These are phyloP conservation scores for Raphanus sativus DNA, from an alignment of 345 rosid genomes.

Conservation along the genomic window DNA sequence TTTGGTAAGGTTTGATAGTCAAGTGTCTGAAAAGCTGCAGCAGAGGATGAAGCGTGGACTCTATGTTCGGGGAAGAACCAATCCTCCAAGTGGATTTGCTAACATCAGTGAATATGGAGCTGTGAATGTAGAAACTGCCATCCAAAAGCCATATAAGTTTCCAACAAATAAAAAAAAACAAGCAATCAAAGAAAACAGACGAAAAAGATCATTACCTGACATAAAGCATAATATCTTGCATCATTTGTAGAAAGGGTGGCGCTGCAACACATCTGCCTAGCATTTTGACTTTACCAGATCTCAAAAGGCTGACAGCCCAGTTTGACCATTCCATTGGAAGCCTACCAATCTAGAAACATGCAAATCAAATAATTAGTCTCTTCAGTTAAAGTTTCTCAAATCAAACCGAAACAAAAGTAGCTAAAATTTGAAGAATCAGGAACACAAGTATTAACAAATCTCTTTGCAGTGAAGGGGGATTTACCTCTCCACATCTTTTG, in stretches of 20 bases:
- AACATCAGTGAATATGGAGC: constrained; percentile 44
- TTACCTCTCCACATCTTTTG: constrained; percentile 53
- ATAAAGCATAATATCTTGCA: constrained; percentile 55
- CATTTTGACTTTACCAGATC: constrained; percentile 48
- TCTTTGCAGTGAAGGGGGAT: no score
- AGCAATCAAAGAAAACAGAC: neutral
- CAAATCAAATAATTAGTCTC: neutral
- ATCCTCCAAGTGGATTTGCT: constrained; percentile 51
- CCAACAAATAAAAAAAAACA: neutral
- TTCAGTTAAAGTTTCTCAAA: no score
- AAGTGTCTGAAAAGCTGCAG: constrained; percentile 47
- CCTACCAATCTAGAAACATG: constrained; percentile 50
- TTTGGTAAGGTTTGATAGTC: constrained; percentile 47
- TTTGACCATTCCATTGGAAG: constrained; percentile 63
- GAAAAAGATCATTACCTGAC: constrained; percentile 31
- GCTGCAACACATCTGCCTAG: constrained; percentile 51
- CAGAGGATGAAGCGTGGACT: constrained; percentile 51
- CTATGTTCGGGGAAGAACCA: constrained; percentile 41
- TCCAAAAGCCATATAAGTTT: constrained; percentile 20
- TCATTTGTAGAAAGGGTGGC: constrained; percentile 43
- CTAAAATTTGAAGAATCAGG: no score
- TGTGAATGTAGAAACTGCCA: constrained; percentile 54
- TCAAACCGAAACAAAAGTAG: no score
- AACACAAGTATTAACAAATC: no score
- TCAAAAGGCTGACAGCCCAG: constrained; percentile 48